Evolutionary conservation across 1,139 yeast genomes (phyloP), one percentile per base, ranked within the genome.

Genomic region (Protomyces lactucae-debilis): DNA sequence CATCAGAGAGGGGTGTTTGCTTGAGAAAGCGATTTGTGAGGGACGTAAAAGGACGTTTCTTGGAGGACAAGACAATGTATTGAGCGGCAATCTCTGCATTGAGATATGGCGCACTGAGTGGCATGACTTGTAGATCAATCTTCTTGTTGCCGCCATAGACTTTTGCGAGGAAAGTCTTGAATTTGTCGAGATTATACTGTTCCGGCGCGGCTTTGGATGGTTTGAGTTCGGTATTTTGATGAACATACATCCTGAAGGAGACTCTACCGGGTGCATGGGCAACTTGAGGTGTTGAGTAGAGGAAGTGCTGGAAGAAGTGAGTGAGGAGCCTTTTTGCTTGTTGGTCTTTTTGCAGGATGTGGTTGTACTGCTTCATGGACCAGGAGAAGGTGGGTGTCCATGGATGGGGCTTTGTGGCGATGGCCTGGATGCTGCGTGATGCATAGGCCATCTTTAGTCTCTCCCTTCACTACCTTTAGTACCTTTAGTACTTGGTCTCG

Each of bases 41-140:
- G 3, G 63, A 39, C 9, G 57, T 55, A 32, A 59, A 59, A 6
- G 63, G 54, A 21, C 55, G 53, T 21, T 59, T 59, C 53, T 52
- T 59, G 40, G 63, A 59, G 9, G 63, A 59, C 43, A 59, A 35
- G 32, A 59, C 63, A 25, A 59, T 46, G 28, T 37, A 59, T 21
- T 59, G 63, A 2, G 63, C 63, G 14, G 63, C 63, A 9, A 59
- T 59, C 52, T 59, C 63, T 8, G 63, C 63, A 52, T 59, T 59
- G 40, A 59, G 63, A 32, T 59, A 59, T 2, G 63, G 63, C 18
- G 63, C 63, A 59, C 63, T 59, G 14, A 59, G 63, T 12, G 63
- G 63, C 39, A 51, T 59, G 32, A 59, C 63, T 35, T 59, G 51
- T 35, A 59, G 18, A 3, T 59, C 63, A 39, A 59, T 18, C 57